phyloP scores from a whole-genome alignment of 106 monocot genomes.

The Allium fistulosum region DNA sequence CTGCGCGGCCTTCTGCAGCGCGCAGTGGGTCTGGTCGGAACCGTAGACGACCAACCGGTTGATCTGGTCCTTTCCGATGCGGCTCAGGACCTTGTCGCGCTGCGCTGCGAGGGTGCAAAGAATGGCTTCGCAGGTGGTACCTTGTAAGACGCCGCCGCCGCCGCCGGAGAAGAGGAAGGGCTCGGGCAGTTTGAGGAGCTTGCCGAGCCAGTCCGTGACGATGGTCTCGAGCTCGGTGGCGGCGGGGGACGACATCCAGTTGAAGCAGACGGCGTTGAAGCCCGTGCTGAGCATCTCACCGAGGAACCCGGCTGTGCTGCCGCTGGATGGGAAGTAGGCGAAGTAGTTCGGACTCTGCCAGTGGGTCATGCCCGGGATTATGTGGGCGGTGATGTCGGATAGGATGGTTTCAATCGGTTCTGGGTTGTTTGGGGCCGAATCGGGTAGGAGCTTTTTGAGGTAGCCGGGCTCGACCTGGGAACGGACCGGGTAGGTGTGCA shows the following conservation, averaged over 20 bases:
- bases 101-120: slow-evolving; percentile 37
- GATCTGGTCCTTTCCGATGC: slow-evolving; percentile 5
- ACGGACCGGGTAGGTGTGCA: slow-evolving; percentile 7
- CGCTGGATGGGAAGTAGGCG: slow-evolving; percentile 36
- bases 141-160: slow-evolving; percentile 40
- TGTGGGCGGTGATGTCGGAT: slow-evolving; percentile 1
- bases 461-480: slow-evolving; percentile 21
- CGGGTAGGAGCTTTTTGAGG: slow-evolving; percentile 10
- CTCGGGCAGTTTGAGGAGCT: slow-evolving; percentile 25
- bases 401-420: slow-evolving; percentile 9
- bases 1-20: slow-evolving; percentile 30
- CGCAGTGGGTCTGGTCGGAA: slow-evolving; percentile 56
- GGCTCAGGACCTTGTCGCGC: slow-evolving; percentile 16
- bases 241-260: slow-evolving; percentile 41
- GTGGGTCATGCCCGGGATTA: slow-evolving; percentile 46
- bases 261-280: slow-evolving; percentile 35
- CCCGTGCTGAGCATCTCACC: slow-evolving; percentile 36
- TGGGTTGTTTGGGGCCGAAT: slow-evolving; percentile 9
- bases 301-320: slow-evolving; percentile 27
- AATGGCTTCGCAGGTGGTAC: slow-evolving; percentile 37
- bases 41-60: slow-evolving; percentile 28
- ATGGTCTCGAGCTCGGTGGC: slow-evolving; percentile 46
- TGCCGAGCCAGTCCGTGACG: slow-evolving; percentile 38
- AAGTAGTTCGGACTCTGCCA: slow-evolving; percentile 53
- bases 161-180: slow-evolving; percentile 14